Evolutionary conservation across 352 stramenopile species (phyloP).

Genomic region (Hyaloperonospora arabidopsidis): DNA sequence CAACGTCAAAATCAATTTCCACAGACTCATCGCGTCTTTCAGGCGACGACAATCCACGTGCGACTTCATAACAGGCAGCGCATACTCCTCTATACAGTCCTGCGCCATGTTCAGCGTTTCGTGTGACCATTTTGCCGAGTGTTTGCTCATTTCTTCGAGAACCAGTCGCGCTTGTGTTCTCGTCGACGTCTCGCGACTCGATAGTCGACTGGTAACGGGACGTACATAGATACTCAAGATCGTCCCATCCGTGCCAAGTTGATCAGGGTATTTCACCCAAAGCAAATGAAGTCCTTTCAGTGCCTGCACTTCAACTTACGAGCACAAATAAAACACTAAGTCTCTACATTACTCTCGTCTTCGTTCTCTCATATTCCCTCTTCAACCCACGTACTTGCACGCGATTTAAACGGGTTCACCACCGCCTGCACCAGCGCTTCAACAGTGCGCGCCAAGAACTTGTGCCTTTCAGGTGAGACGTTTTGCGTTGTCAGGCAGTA

Average conservation of each 20-base stretch:
- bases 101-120: slow-evolving; percentile 30
- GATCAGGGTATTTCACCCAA: slow-evolving; percentile 41
- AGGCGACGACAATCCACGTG: slow-evolving; percentile 36
- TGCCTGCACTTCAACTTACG: slow-evolving; percentile 50
- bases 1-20: slow-evolving; percentile 46
- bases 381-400: slow-evolving; percentile 34
- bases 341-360: slow-evolving; percentile 1
- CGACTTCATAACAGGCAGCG: slow-evolving; percentile 46
- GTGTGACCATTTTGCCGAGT: slow-evolving; percentile 29
- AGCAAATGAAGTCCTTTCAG: slow-evolving; percentile 52
- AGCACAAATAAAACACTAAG: slow-evolving; percentile 9
- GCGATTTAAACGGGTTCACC: slow-evolving; percentile 65
- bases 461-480: slow-evolving; percentile 36
- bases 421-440: slow-evolving; percentile 60
- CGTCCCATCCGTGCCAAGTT: slow-evolving; percentile 20
- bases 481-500: slow-evolving; percentile 64
- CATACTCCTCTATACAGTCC: slow-evolving; percentile 38
- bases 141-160: slow-evolving; percentile 37
- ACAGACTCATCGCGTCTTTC: slow-evolving; percentile 44
- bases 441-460: slow-evolving; percentile 42
- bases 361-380: too few species aligned
- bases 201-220: slow-evolving; percentile 44
- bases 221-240: slow-evolving; percentile 43
- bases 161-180: slow-evolving; percentile 40
- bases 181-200: slow-evolving; percentile 41